phyloP scores from a whole-genome alignment of 345 rosid genomes.

The Boechera stricta region DNA sequence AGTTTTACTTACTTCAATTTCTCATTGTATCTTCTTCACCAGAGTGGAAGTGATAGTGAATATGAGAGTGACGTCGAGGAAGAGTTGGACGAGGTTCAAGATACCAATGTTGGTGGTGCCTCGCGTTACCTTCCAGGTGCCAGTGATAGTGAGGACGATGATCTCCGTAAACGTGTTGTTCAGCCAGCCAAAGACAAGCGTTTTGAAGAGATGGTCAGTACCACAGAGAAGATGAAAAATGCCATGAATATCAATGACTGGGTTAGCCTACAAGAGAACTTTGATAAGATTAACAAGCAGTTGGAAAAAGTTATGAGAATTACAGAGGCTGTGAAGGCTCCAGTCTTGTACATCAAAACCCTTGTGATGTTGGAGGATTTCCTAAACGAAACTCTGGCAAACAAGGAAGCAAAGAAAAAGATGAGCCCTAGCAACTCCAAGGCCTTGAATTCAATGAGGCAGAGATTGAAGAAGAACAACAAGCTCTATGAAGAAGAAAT shows the following conservation, averaged over 20 bases:
- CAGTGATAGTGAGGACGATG: constrained; percentile 76
- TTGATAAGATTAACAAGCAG: constrained; percentile 93
- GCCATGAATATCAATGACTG: constrained; percentile 94
- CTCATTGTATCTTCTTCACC: not conserved
- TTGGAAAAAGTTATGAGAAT: constrained; percentile 88
- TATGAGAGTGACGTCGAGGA: constrained; percentile 64
- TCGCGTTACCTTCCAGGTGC: constrained; percentile 61
- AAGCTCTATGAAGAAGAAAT: constrained; percentile 80
- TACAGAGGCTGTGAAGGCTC: constrained; percentile 69
- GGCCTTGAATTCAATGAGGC: constrained; percentile 94
- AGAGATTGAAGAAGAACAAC: constrained; percentile 86
- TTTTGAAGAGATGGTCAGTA: constrained; percentile 75
- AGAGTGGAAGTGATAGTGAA: constrained; percentile 73
- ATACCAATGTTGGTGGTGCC: constrained; percentile 46
- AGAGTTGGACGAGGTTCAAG: constrained; percentile 48
- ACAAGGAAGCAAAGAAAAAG: constrained; percentile 94
- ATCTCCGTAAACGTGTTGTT: constrained; percentile 69
- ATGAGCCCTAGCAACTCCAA: constrained; percentile 95
- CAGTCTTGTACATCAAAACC: constrained; percentile 68
- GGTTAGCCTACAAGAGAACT: constrained; percentile 84
- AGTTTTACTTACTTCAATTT: constrained; percentile 6
- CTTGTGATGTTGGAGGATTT: constrained; percentile 90
- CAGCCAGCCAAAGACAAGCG: constrained; percentile 90
- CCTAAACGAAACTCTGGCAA: constrained; percentile 72
- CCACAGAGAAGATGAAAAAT: constrained; percentile 86